phyloP scores from a whole-genome alignment of 192 early-diverging fungal genomes.

The Backusella tarrabulga region DNA sequence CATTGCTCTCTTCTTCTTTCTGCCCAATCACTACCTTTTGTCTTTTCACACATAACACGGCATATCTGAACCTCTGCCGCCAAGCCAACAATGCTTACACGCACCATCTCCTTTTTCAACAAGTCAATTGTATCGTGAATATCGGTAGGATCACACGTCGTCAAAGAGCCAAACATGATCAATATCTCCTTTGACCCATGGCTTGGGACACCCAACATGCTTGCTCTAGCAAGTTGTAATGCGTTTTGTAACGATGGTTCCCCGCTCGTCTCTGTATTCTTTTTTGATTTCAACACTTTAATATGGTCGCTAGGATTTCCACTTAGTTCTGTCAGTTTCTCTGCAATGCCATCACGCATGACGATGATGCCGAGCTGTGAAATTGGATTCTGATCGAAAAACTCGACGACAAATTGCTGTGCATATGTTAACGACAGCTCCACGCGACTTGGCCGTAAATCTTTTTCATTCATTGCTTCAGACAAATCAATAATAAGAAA shows the following conservation, averaged over 20 bases:
- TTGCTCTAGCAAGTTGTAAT: conserved; percentile 76
- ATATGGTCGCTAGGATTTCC: conserved; percentile 87
- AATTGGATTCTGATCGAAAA: conserved; percentile 95
- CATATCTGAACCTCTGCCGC: conserved; percentile 90
- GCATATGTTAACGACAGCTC: conserved; percentile 67
- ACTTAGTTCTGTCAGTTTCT: conserved; percentile 81
- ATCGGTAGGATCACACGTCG: conserved; percentile 92
- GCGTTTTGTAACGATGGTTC: conserved; percentile 95
- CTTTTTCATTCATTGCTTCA: conserved; percentile 79
- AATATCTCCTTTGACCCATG: conserved; percentile 90
- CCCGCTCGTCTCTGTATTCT: conserved; percentile 70
- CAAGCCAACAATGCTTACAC: conserved; percentile 85
- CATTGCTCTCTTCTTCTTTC: not conserved
- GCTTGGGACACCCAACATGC: conserved; percentile 78
- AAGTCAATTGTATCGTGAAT: conserved; percentile 78
- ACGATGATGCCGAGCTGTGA: conserved; percentile 82
- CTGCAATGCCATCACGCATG: conserved; percentile 83
- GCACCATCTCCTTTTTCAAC: conserved; percentile 67
- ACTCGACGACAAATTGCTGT: conserved; percentile 81
- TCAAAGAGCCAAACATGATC: conserved; percentile 84
- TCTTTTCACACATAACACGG: conserved; percentile 68
- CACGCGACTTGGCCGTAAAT: conserved; percentile 79
- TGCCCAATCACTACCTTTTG: conserved; percentile 55
- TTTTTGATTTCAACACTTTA: conserved; percentile 58
- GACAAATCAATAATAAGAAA: conserved; percentile 84